Base-by-base conservation (phyloP, 2,329 filamentous ascomycete species). In the Pseudocercospora cruenta region DNA sequence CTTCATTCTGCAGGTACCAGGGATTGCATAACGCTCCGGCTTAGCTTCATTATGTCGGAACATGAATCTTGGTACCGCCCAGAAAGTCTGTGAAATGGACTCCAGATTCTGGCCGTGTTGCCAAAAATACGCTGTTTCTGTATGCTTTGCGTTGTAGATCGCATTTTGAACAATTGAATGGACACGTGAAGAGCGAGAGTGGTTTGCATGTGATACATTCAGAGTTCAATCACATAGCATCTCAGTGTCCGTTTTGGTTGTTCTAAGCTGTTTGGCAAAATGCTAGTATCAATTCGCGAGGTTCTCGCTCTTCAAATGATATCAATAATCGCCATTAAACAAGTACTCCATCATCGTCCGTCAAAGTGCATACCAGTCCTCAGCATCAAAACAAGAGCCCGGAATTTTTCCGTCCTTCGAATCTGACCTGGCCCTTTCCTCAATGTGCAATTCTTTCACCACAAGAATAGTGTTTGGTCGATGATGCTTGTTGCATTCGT, bases 401-500 rank as follows among this genome's bases (percentile, higher is more conserved):
- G 51, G 51, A 31, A 55, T 55, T 16, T 26, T 55, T 7, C 26
- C 51, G 10, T 55, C 26, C 26, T 55, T 31, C 8, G 51, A 55
- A 3, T 55, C 51, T 8, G 22, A 28, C 24, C 51, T 55, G 6
- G 24, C 24, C 24, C 51, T 24, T 55, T 55, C 51, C 26, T 33
- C 51, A 19, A 31, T 33, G 26, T 55, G 51, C 51, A 55, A 10
- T n/a, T 55, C 51, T 1, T 55, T 55, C 51, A 55, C 51, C 51
- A 55, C 51, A 55, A 55, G 51, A 55, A 55, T 55, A 55, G 26
- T 55, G 51, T 55, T 55, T 24, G 22, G 51, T 55, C 51, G 22
- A 55, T 55, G 21, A 55, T 55, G 51, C 51, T 55, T 33, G 51
- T 28, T 31, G 51, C 22, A 55, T 51, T 51, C 22, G 51, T 31